Base-by-base conservation (phyloP, 73 alveolate genomes). In the Tetrahymena elliotti region DNA sequence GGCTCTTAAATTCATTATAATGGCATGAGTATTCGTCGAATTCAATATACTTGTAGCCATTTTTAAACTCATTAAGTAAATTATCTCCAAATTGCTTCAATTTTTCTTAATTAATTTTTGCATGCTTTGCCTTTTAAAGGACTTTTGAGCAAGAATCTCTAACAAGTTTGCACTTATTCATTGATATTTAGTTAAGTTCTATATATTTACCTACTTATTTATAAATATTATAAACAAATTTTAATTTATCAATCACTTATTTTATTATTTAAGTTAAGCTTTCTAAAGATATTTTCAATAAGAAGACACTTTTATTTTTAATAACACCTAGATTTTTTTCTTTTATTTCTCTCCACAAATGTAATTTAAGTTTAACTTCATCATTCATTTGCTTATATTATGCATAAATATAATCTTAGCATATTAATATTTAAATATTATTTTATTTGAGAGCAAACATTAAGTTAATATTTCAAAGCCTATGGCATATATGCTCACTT, bases 11-110 rank as follows among this genome's bases (percentile, higher is more conserved):
- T 93, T 38, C 84, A 27, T 54, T 93, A 22, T 84, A 38, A 88
- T 94, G 96, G 83, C 93, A 88, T 11, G 93, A 88, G 39, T 88
- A 94, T 94, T 94, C 96, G 35, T 94, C 93, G 83, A 94, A 94
- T 52, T 94, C 93, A 84, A 84, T 88, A 41, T 94, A 94, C 39
- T 84, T 94, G 33, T 94, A 93, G 24, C 83, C 68, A 83, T 84
- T 84, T 31, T 68, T 68, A 10, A 68, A 68, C 15, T 94, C 94
- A 7, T 82, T 84, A 38, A 24, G 83, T 93, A 88, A 94, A 33
- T 39, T 54, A 37, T 83, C 82, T n/a, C 83, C 96, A 20, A 83
- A 84, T 35, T 83, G 39, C 83, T 94, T 24, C 93, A 94, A 40
- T 39, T 94, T 93, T 35, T 83, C 94, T 20, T 94, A 83, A 37